phyloP scores from a whole-genome alignment of 2,329 filamentous ascomycete genomes.

The Ophiostoma pallidulum region DNA sequence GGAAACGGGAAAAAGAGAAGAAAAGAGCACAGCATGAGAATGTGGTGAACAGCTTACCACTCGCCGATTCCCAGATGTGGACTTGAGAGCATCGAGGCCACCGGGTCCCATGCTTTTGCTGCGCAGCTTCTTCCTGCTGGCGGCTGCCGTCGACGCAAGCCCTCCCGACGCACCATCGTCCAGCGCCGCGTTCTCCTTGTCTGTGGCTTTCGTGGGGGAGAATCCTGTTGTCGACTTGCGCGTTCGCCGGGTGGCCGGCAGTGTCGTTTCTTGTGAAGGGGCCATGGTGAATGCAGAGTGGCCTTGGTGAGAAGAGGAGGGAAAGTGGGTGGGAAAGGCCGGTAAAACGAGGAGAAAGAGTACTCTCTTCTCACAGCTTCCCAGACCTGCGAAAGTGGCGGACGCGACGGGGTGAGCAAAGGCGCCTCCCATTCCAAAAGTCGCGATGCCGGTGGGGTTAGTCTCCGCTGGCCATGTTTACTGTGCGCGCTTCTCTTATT shows the following conservation, averaged over 20 bases:
- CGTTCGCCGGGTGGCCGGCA: conserved; percentile 47
- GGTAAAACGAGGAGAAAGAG: neutral
- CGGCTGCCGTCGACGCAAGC: conserved; percentile 34
- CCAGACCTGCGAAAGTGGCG: neutral
- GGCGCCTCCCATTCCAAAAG: conserved; percentile 4
- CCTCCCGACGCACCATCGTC: conserved; percentile 39
- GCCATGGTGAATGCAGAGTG: conserved; percentile 30
- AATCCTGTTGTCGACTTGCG: conserved; percentile 64
- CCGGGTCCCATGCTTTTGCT: conserved; percentile 96
- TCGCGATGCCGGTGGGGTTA: conserved; percentile 14
- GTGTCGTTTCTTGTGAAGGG: conserved; percentile 34
- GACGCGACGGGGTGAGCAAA: conserved; percentile 3
- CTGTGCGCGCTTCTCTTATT: conserved; percentile 3
- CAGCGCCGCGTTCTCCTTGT: conserved; percentile 71
- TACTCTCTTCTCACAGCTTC: neutral
- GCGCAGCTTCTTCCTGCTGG: conserved; percentile 60
- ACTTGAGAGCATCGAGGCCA: conserved; percentile 71
- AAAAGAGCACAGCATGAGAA: no score
- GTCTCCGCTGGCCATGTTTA: conserved; percentile 14
- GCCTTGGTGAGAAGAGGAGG: no score
- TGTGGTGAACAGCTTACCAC: conserved; percentile 50
- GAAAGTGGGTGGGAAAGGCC: neutral
- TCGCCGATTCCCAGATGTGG: conserved; percentile 65
- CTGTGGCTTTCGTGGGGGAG: conserved; percentile 44
- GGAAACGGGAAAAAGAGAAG: no score